Evolutionary conservation across 441 rosid species (phyloP), one percentile per base, ranked within the genome.

Genomic region (Pelargonium australe): DNA sequence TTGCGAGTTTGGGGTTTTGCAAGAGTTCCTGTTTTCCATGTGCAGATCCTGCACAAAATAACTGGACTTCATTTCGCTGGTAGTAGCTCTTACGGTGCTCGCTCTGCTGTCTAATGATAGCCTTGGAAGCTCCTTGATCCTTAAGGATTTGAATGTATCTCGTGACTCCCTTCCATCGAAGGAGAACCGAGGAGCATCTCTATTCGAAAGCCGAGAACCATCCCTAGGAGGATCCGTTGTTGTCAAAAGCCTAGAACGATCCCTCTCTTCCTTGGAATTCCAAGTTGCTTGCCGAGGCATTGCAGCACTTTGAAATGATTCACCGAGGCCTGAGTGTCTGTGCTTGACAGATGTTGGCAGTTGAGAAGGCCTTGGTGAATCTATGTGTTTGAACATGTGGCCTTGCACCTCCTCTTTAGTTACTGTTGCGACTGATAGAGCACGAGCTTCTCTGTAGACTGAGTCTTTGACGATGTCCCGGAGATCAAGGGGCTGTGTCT

Each of bases 91-190:
- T n/a, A 78, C 69, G 63, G 92, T 80, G 68, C 73, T 76, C 11
- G 79, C 84, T 81, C 85, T 89, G 75, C 99, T 90, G 83, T 92
- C 98, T 73, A 95, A 70, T 25, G 99, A 92, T 71, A 92, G 80
- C 82, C 99, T 87, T 0, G 96, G 99, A 16, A 84, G 82, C 78
- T 90, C 98, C 72, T 85, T 90, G 69, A 88, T 75, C 90, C 88
- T 89, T 12, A 79, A 19, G 5, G 95, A 76, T 76, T 85, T 89
- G 62, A 69, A 65, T 25, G 81, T 66, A 57, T 86, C 85, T 65
- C 87, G 72, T 16, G 86, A 74, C 69, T 85, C 91, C 72, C 87
- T 80, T 76, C 90, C 98, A 71, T 95, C 99, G 69, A 82, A 92
- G 75, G 99, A 95, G 82, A 86, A 83, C 65, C 98, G 85, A 43